Conservation (phyloP, 1,139 yeast species). For the Hemisphaericaspora lyxosophila region DNA sequence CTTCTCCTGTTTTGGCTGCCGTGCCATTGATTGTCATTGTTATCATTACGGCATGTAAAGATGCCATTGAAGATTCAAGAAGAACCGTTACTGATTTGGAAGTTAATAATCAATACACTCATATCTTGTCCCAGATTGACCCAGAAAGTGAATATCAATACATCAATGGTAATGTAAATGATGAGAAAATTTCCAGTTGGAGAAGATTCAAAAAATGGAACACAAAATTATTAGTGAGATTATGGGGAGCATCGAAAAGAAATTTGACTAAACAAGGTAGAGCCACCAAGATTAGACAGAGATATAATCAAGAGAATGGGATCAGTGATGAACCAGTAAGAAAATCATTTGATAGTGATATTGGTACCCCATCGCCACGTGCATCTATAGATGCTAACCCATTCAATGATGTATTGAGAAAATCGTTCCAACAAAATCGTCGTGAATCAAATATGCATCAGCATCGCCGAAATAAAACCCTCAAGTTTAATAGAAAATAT, state of each 20-base stretch:
- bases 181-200: constrained; percentile 56
- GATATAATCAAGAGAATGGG: constrained; percentile 10
- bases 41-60: constrained; percentile 53
- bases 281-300: constrained; percentile 30
- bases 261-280: constrained; percentile 41
- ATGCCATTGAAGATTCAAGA: constrained; percentile 58
- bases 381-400: constrained; percentile 22
- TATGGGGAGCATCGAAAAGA: constrained; percentile 29
- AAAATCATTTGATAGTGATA: constrained; percentile 38
- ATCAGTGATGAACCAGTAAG: constrained; percentile 17
- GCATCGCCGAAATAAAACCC: constrained; percentile 17
- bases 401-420: constrained; percentile 21
- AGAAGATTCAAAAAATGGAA: constrained; percentile 57
- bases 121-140: constrained; percentile 31
- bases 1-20: constrained; percentile 53
- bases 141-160: constrained; percentile 19
- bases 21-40: constrained; percentile 63
- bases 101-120: constrained; percentile 52
- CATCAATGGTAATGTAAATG: constrained; percentile 44
- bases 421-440: constrained; percentile 22
- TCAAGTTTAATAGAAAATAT: constrained; percentile 35
- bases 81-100: constrained; percentile 54
- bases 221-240: constrained; percentile 30
- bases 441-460: constrained; percentile 10
- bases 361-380: constrained; percentile 16